Base-by-base conservation (phyloP, 768 basidiomycete genomes). In the Rhizopogon vinicolor region DNA sequence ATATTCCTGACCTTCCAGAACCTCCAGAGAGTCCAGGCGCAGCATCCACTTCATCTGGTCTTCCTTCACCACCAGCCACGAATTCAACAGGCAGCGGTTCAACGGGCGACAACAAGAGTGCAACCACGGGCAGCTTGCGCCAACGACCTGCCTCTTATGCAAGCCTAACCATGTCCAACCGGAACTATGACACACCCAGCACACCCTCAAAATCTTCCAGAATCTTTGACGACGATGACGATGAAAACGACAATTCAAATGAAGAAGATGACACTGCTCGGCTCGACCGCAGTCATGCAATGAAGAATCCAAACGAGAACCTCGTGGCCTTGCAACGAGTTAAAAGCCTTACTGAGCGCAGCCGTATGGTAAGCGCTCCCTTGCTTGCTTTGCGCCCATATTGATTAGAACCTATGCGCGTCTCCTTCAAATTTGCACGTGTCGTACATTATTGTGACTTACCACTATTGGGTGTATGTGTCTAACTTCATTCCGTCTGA, bases 51-150 rank as follows among this genome's bases (percentile, higher is more conserved):
- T 73, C 76, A 54, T 89, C 87, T 5, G 89, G 90, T 6, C 68
- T 92, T 5, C 90, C 91, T 1, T 91, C 89, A 22, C 91, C 91
- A 0, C 91, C 91, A 42, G 89, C 88, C 28, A 89, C 91, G 18
- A 91, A 91, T 65, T 91, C 89, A 10, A 91, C 89, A 1, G 89
- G 87, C 35, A 90, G 88, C 67, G 87, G 87, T 39, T 89, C 87
- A 62, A 84, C 82, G 4, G 85, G 84, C 42, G 85, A 85, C 70
- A 78, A 78, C 44, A 74, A 69, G 51, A 79, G 75, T 57, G 71
- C 68, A 5, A 67, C 67, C 56, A 68, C 71, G 51, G 76, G 75
- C 58, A 75, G 74, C 62, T 55, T 74, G 57, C 73, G 76, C 59
- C 65, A 65, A 50, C 73, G 67, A 41, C 65, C 70, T 44, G 51